Evolutionary conservation across 1,284 basidiomycete species (phyloP).

Genomic region (Cryptococcus hybrid): DNA sequence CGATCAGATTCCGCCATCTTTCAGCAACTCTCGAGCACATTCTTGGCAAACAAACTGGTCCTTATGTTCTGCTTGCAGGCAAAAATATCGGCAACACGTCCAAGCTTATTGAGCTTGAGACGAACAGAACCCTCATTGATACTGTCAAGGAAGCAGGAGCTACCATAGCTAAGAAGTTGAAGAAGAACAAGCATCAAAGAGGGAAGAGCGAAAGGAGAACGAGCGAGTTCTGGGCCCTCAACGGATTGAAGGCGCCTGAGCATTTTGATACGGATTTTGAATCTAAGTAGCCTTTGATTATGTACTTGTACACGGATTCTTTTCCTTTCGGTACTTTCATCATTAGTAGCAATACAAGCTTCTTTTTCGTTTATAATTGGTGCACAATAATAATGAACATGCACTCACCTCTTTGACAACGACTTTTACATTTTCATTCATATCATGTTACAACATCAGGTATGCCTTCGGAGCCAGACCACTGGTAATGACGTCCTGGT

Average conservation of each 20-base stretch:
- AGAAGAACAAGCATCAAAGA: slow-evolving; percentile 33
- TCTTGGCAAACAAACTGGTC: slow-evolving; percentile 17
- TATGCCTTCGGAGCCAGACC: too few relatives aligned
- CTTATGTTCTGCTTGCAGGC: slow-evolving; percentile 19
- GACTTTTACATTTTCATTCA: too few relatives aligned
- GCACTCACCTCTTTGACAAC: too few relatives aligned
- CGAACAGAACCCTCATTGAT: slow-evolving; percentile 18
- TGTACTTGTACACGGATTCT: too few relatives aligned
- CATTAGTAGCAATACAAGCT: too few relatives aligned
- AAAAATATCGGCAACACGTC: slow-evolving; percentile 9
- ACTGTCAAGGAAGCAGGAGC: slow-evolving; percentile 14
- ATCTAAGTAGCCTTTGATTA: too few relatives aligned
- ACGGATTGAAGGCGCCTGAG: slow-evolving; percentile 8
- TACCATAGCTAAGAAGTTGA: slow-evolving; percentile 24
- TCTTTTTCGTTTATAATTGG: too few relatives aligned
- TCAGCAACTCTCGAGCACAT: slow-evolving; percentile 16
- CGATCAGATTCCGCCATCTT: slow-evolving; percentile 15
- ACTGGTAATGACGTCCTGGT: too few relatives aligned
- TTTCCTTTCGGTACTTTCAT: too few relatives aligned
- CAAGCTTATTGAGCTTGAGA: slow-evolving; percentile 16
- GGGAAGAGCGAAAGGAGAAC: slow-evolving; percentile 31
- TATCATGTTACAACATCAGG: too few relatives aligned
- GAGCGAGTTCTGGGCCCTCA: slow-evolving; percentile 32
- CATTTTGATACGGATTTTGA: too few relatives aligned
- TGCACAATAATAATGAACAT: too few relatives aligned